phyloP scores from a whole-genome alignment of 139 green algal species.

The Chlamydomonas asymmetrica region DNA sequence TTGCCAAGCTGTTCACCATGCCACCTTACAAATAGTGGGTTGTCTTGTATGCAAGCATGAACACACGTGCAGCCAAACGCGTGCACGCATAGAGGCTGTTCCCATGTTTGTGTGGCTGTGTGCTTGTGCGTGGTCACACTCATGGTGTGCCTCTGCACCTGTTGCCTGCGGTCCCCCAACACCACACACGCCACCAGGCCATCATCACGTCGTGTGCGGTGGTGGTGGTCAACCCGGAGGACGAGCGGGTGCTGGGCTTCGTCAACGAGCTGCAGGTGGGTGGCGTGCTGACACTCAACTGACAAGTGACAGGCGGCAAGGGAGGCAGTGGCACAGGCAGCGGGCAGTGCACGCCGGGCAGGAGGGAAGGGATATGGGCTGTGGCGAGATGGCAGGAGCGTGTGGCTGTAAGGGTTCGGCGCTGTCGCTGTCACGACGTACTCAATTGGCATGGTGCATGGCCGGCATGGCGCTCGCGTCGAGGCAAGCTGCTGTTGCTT shows the following conservation, averaged over 20 bases:
- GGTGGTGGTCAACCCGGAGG: conserved; percentile 57
- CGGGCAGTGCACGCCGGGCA: not conserved
- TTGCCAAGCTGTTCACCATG: no score
- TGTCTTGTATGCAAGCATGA: not conserved
- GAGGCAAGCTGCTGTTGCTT: no score
- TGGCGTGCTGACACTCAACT: not conserved
- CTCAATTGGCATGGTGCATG: no score
- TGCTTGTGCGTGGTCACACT: no score
- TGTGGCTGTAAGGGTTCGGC: no score
- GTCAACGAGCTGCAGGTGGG: conserved; percentile 44
- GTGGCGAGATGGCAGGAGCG: no score
- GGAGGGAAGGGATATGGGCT: no score
- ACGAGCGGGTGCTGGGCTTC: conserved; percentile 49
- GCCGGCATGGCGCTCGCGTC: no score
- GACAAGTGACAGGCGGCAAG: not conserved
- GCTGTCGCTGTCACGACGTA: no score
- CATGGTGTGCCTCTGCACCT: not conserved
- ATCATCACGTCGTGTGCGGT: conserved; percentile 55
- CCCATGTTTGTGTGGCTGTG: no score
- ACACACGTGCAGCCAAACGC: conserved; percentile 1
- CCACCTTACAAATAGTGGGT: no score
- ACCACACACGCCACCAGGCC: not conserved
- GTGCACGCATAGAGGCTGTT: not conserved
- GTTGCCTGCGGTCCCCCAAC: not conserved
- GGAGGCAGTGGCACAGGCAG: not conserved